These are phyloP conservation scores for Macrolepiota dolichaula DNA, from an alignment of 768 basidiomycete genomes.

Conservation along the genomic window DNA sequence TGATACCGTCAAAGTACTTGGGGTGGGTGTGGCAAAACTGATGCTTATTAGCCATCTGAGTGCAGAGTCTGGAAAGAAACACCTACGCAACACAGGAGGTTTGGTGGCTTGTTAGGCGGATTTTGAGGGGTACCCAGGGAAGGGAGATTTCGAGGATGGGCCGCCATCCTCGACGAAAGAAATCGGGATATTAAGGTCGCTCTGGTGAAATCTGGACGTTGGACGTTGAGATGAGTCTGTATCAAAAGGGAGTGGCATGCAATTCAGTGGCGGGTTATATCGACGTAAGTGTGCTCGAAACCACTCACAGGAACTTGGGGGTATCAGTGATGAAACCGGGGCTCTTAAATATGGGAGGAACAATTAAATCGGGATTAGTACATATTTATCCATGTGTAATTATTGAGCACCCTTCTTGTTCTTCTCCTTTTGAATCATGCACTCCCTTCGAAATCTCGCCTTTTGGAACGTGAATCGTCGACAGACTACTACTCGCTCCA, in stretches of 20 bases:
- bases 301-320: conserved; percentile 13
- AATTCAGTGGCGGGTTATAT: conserved; percentile 18
- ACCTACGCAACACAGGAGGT: conserved; percentile 50
- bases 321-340: conserved; percentile 32
- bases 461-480: conserved; percentile 31
- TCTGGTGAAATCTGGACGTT: conserved; percentile 11
- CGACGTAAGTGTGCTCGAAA: conserved; percentile 18
- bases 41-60: conserved; percentile 8
- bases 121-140: conserved; percentile 26
- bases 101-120: conserved; percentile 26
- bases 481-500: conserved; percentile 22
- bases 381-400: conserved; percentile 13
- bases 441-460: conserved; percentile 37
- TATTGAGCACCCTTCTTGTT: conserved; percentile 18
- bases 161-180: conserved; percentile 29
- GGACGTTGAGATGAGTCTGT: not conserved
- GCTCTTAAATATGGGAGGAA: conserved; percentile 29
- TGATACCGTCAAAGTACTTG: conserved; percentile 55
- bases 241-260: conserved; percentile 22
- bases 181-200: conserved; percentile 7
- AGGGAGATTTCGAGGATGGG: conserved; percentile 41
- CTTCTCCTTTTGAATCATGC: conserved; percentile 28
- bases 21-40: conserved; percentile 59
- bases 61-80: not conserved
- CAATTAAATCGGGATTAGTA: conserved; percentile 15